These are phyloP conservation scores for Penicillium sp. DNA, from an alignment of 2,329 filamentous ascomycete genomes.

Conservation along the genomic window DNA sequence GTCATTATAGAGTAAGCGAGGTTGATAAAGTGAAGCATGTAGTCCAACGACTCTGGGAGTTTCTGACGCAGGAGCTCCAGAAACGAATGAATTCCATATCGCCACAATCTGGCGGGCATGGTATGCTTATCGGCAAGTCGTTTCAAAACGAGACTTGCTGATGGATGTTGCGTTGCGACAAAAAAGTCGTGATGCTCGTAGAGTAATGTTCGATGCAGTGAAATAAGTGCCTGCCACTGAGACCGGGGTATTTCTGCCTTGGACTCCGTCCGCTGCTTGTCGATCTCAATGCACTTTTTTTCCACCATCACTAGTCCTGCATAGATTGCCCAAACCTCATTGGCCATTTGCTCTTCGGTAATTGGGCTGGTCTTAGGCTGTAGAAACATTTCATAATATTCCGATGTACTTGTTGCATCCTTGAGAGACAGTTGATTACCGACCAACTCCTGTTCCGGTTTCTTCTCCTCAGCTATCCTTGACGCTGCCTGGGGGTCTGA, in stretches of 20 bases:
- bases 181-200: constrained; percentile 87
- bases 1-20: constrained; percentile 88
- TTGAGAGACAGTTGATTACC: not conserved
- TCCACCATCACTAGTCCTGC: constrained; percentile 83
- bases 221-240: constrained; percentile 79
- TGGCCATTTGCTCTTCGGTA: constrained; percentile 72
- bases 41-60: constrained; percentile 73
- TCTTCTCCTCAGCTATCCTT: too few species aligned
- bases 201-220: constrained; percentile 74
- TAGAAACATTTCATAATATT: constrained; percentile 39
- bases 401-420: not conserved
- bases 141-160: constrained; percentile 65
- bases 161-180: constrained; percentile 80
- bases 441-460: too few species aligned
- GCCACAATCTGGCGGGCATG: constrained; percentile 94
- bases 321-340: constrained; percentile 67
- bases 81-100: constrained; percentile 84
- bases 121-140: constrained; percentile 75
- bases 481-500: too few species aligned
- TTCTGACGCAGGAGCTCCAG: constrained; percentile 72
- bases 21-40: constrained; percentile 90
- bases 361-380: constrained; percentile 68
- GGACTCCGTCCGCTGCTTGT: constrained; percentile 53
- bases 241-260: constrained; percentile 52
- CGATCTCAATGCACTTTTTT: constrained; percentile 80